Evolutionary conservation across 805 yeast species (phyloP).

Genomic region (Teunomyces atbi): DNA sequence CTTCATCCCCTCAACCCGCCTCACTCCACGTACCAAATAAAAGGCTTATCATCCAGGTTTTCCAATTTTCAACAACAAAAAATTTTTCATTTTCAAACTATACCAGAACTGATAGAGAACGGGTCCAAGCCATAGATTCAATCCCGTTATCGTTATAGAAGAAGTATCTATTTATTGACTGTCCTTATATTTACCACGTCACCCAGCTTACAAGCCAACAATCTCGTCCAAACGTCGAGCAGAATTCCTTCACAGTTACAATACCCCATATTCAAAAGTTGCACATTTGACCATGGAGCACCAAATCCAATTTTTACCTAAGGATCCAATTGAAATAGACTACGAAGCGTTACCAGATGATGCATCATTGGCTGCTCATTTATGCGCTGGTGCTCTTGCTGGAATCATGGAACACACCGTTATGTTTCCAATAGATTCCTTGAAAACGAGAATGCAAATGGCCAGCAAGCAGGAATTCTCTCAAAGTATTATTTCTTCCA

Average conservation of each 20-base stretch:
- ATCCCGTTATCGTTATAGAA: neutral
- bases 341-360: slow-evolving; percentile 89
- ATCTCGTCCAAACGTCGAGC: no score
- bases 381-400: slow-evolving; percentile 96
- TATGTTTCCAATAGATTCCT: slow-evolving; percentile 95
- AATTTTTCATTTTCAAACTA: neutral
- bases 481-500: slow-evolving; percentile 59
- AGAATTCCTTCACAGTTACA: no score
- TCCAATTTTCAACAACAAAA: neutral
- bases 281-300: slow-evolving; percentile 20
- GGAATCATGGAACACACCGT: slow-evolving; percentile 98
- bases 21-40: neutral
- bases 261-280: neutral
- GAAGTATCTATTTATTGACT: neutral
- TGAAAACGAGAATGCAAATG: slow-evolving; percentile 93
- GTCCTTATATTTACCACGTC: neutral
- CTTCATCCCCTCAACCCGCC: neutral
- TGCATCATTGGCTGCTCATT: slow-evolving; percentile 78
- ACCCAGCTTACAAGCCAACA: no score
- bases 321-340: slow-evolving; percentile 60
- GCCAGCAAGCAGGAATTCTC: slow-evolving; percentile 15
- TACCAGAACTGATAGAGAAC: neutral
- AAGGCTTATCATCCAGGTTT: neutral
- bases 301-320: slow-evolving; percentile 21
- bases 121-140: neutral